Evolutionary conservation across 2,329 filamentous ascomycete genomes (phyloP).

Genomic region (Aspergillus uvarum): DNA sequence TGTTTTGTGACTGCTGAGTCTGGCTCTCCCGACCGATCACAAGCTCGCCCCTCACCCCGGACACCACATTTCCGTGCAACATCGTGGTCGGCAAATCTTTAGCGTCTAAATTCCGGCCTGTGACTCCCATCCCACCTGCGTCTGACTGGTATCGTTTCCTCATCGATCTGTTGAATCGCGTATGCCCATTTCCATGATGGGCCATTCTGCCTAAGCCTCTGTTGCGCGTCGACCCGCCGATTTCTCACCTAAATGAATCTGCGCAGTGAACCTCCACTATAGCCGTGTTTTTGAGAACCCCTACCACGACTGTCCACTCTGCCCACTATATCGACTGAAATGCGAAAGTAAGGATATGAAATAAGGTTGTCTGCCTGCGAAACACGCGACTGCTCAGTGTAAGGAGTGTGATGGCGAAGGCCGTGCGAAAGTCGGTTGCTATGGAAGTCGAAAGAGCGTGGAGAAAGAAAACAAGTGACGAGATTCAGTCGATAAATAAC

Average conservation of each 20-base stretch:
- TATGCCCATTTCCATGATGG: slow-evolving; percentile 20
- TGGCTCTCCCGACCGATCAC: not conserved
- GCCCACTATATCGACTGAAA: not conserved
- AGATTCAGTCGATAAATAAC: not conserved
- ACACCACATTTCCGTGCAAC: not conserved
- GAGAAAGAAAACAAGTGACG: not conserved
- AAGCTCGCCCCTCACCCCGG: not conserved
- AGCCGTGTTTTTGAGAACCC: not conserved
- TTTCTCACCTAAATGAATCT: not conserved
- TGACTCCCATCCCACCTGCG: not conserved
- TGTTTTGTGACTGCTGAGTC: slow-evolving; percentile 3
- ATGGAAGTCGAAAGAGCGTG: slow-evolving; percentile 8
- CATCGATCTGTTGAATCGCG: slow-evolving; percentile 15
- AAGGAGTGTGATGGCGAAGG: slow-evolving; percentile 2
- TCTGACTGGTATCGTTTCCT: slow-evolving; percentile 10
- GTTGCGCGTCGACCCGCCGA: not conserved
- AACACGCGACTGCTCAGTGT: slow-evolving; percentile 8
- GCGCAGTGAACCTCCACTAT: not conserved
- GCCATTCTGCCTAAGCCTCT: slow-evolving; percentile 15
- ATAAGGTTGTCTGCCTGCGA: slow-evolving; percentile 18
- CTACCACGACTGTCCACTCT: too few species aligned
- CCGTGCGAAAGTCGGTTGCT: not conserved
- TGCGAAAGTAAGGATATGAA: not conserved
- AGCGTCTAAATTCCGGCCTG: not conserved
- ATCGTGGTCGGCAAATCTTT: not conserved